These are phyloP conservation scores for Ulota crispa DNA, from an alignment of 225 moss, liverwort and hornwort species.

Conservation along the genomic window DNA sequence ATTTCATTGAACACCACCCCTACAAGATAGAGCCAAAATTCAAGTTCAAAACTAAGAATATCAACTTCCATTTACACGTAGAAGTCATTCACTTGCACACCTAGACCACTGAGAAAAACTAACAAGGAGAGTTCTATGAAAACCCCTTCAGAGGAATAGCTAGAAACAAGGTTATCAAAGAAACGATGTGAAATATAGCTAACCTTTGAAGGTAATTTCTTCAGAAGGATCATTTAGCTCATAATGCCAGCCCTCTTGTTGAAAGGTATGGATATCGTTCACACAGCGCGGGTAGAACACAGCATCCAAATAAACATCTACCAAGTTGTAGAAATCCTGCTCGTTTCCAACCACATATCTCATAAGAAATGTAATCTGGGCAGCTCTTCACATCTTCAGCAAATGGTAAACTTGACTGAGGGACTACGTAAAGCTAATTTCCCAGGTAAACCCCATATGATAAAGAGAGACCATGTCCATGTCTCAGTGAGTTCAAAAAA, in stretches of 20 bases:
- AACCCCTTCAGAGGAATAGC: neutral
- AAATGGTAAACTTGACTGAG: neutral
- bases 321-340: constrained; percentile 97
- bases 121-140: too few relatives aligned
- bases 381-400: neutral
- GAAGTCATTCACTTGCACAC: neutral
- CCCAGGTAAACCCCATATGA: too few relatives aligned
- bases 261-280: constrained; percentile 84
- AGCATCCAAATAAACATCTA: constrained; percentile 98
- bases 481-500: too few relatives aligned
- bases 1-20: constrained; percentile 99
- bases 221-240: constrained; percentile 93
- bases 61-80: neutral
- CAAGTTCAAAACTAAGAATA: neutral
- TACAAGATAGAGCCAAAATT: constrained; percentile 33
- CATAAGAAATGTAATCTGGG: constrained; percentile 7
- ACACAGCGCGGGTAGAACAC: constrained; percentile 93
- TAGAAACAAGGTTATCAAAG: too few relatives aligned
- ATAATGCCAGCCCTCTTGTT: constrained; percentile 99
- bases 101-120: neutral
- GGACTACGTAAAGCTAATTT: neutral
- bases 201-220: constrained; percentile 94
- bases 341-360: constrained; percentile 15
- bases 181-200: constrained; percentile 1
- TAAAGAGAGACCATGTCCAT: too few relatives aligned